Percentiles rank a stretch among this genome's conserved stretches.
phyloP scores from a whole-genome alignment of 768 basidiomycete genomes.

The Pisolithus marmoratus region DNA sequence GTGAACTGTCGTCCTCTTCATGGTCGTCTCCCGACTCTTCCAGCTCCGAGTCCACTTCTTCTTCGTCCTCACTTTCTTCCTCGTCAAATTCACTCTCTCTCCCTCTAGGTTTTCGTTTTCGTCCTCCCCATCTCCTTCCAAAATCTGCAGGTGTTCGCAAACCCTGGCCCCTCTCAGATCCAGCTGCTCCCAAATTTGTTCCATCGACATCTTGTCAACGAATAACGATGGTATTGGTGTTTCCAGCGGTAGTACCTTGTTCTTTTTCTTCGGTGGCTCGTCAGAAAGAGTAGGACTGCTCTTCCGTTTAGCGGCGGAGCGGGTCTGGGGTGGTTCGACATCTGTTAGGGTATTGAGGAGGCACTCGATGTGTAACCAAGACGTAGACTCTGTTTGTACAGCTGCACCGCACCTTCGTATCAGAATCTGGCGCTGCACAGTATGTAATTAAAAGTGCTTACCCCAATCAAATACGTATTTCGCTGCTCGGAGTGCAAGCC shows the following conservation, averaged over 20 bases:
- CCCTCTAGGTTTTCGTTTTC: slow-evolving; percentile 7
- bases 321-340: slow-evolving; percentile 58
- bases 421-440: not conserved
- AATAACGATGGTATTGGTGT: slow-evolving; percentile 79
- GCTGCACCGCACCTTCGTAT: slow-evolving; percentile 35
- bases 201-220: slow-evolving; percentile 71
- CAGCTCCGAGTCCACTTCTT: slow-evolving; percentile 26
- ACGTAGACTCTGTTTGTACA: slow-evolving; percentile 58
- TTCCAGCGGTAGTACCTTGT: slow-evolving; percentile 33
- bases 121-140: slow-evolving; percentile 46
- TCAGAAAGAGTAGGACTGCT: slow-evolving; percentile 36
- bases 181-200: slow-evolving; percentile 92
- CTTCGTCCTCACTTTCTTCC: slow-evolving; percentile 27
- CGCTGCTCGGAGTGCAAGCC: slow-evolving; percentile 58
- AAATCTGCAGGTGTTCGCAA: slow-evolving; percentile 61
- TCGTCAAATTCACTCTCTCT: slow-evolving; percentile 13
- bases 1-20: slow-evolving; percentile 24
- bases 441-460: slow-evolving; percentile 29
- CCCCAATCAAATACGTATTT: slow-evolving; percentile 76
- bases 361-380: slow-evolving; percentile 56
- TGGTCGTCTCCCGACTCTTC: slow-evolving; percentile 21
- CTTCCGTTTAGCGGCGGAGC: slow-evolving; percentile 31
- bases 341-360: slow-evolving; percentile 66
- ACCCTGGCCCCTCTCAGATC: slow-evolving; percentile 74
- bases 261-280: slow-evolving; percentile 26